A percentile compares a stretch with the other conserved stretches of the same genome.
These are phyloP conservation scores for Dryadomyces sulphureus DNA, from an alignment of 2,329 filamentous ascomycete species.

Conservation along the genomic window DNA sequence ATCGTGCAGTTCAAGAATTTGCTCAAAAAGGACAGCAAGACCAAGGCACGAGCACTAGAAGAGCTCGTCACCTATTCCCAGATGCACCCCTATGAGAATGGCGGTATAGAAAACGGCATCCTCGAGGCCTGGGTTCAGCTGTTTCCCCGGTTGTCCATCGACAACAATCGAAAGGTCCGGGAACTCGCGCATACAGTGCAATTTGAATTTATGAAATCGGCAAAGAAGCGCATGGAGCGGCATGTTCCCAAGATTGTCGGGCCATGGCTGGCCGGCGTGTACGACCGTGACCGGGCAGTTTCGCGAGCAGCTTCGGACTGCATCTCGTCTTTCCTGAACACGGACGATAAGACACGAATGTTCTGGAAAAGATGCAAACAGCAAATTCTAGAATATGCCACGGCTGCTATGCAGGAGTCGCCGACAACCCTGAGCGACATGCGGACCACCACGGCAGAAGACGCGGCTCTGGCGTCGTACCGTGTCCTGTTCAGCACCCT, in stretches of 20 bases:
- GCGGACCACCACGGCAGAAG: constrained; percentile 67
- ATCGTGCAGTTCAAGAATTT: constrained; percentile 89
- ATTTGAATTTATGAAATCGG: constrained; percentile 41
- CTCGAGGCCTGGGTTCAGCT: constrained; percentile 72
- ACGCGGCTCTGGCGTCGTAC: constrained; percentile 73
- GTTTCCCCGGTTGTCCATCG: constrained; percentile 81
- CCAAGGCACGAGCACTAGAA: constrained; percentile 80
- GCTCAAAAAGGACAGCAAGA: constrained; percentile 82
- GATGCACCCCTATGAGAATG: constrained; percentile 36
- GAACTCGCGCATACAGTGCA: constrained; percentile 73
- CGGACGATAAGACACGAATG: constrained; percentile 59
- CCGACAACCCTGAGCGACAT: constrained; percentile 76
- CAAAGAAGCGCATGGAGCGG: constrained; percentile 71
- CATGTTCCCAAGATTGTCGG: constrained; percentile 65
- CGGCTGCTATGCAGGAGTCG: constrained; percentile 67
- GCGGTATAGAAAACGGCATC: constrained; percentile 64
- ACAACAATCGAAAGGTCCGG: constrained; percentile 74
- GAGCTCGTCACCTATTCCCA: constrained; percentile 57
- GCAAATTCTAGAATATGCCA: constrained; percentile 69
- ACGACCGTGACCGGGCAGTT: constrained; percentile 69
- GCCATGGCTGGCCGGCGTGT: constrained; percentile 81
- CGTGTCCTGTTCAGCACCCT: constrained; percentile 50
- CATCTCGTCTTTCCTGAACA: constrained; percentile 59
- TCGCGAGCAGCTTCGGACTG: constrained; percentile 65
- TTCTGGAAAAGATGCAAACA: constrained; percentile 74